Percentiles rank a stretch among this genome's conserved stretches.
Conservation (phyloP, 1,284 basidiomycete genomes). For the Apiotrichum gamsii region DNA sequence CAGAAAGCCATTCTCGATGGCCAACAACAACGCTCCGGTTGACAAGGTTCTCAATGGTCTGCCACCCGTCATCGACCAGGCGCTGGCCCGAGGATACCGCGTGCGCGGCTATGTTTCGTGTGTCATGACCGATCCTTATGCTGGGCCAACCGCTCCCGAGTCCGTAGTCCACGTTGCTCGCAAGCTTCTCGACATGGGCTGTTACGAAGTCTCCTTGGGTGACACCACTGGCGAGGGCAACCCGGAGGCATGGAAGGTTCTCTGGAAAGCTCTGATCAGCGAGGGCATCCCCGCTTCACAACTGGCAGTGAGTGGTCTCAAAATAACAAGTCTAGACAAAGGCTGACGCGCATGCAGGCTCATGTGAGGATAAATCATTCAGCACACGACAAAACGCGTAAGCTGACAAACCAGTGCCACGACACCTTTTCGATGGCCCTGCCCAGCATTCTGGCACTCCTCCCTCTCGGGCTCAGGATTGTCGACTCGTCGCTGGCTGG, state of each 20-base stretch:
- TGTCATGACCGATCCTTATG: constrained; percentile 78
- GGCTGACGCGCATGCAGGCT: constrained; percentile 2
- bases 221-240: constrained; percentile 88
- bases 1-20: constrained; percentile 61
- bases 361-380: constrained; percentile 54
- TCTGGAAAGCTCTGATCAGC: constrained; percentile 63
- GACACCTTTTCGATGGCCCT: constrained; percentile 81
- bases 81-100: constrained; percentile 58
- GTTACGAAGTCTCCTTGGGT: constrained; percentile 85
- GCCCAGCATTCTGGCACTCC: constrained; percentile 49
- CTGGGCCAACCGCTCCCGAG: constrained; percentile 64
- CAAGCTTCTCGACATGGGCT: constrained; percentile 77
- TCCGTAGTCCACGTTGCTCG: constrained; percentile 65
- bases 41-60: constrained; percentile 64
- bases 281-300: constrained; percentile 52
- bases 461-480: constrained; percentile 50
- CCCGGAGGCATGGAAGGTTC: constrained; percentile 59
- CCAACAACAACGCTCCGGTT: constrained; percentile 76
- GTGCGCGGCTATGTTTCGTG: constrained; percentile 81
- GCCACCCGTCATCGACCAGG: constrained; percentile 58
- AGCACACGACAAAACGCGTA: background rate
- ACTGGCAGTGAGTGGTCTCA: constrained; percentile 58
- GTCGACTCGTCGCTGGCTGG: constrained; percentile 66
- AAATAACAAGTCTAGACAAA: background rate
- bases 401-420: constrained; percentile 59